A percentile compares a stretch with the other conserved stretches of the same genome.
phyloP scores from a whole-genome alignment of 2,329 filamentous ascomycete genomes.

The Magnaporthiopsis rhizophila region DNA sequence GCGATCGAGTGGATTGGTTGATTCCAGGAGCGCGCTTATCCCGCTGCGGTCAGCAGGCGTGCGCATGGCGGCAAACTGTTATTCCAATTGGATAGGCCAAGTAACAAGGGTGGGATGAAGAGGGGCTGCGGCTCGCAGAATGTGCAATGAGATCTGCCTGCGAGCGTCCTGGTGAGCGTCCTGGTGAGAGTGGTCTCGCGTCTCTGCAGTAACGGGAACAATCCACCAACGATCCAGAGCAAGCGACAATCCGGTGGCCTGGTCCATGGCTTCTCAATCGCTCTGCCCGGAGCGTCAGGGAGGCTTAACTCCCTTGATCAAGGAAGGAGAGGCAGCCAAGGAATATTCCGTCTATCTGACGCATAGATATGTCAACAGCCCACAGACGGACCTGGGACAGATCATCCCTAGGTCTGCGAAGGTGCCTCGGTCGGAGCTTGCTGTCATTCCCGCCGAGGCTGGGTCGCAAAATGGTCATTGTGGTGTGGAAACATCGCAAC shows the following conservation, averaged over 20 bases:
- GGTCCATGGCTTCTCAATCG: not conserved
- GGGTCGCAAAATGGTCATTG: not conserved
- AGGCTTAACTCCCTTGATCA: not conserved
- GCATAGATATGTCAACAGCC: not conserved
- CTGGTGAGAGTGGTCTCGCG: not conserved
- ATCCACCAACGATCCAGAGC: not conserved
- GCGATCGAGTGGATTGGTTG: too few relatives aligned
- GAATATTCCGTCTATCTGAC: not conserved
- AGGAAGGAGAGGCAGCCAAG: not conserved
- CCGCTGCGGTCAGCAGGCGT: too few relatives aligned
- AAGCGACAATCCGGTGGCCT: not conserved
- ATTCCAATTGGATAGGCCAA: not conserved
- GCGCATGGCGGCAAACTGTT: too few relatives aligned
- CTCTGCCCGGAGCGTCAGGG: not conserved
- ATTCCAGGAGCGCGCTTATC: too few relatives aligned
- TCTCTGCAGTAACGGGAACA: not conserved
- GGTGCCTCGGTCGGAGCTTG: not conserved
- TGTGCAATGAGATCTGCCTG: not conserved
- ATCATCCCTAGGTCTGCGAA: not conserved
- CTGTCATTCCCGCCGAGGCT: not conserved
- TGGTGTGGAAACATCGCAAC: not conserved
- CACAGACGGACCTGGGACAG: not conserved
- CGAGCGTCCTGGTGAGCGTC: too few relatives aligned
- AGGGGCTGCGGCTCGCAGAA: not conserved
- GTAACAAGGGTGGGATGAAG: not conserved